Base-by-base conservation (phyloP, 768 basidiomycete species). In the Exsudoporus frostii region DNA sequence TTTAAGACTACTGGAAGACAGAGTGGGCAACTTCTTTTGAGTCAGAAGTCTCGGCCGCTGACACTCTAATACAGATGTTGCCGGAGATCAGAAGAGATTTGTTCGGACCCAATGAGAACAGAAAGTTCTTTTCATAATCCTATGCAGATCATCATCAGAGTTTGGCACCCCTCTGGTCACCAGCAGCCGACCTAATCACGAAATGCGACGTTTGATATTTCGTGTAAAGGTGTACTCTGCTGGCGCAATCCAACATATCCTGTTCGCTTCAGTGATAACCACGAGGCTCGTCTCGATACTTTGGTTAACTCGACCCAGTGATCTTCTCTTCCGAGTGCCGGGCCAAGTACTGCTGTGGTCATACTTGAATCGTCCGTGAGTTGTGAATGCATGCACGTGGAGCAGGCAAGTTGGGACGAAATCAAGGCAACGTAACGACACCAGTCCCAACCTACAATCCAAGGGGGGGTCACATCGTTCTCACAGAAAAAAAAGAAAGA, bases 1-100 rank as follows among this genome's bases (percentile, higher is more conserved):
- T 43, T 72, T 99, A 65, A 79, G 85, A 58, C 70, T 98, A 59
- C 74, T 99, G 37, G 94, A 98, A 73, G 92, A 97, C 66, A 80
- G 88, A 73, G 93, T 92, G 57, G 57, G 85, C 72, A 10, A 14
- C 27, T 27, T n/a, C 20, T n/a, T 17, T 30, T 39, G 5, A 25
- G n/a, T 14, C 11, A 48, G 17, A 7, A 3, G 38, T 34, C 30
- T 30, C 14, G 5, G 11, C 19, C 9, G 29, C 41, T 56, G 22
- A 65, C n/a, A 20, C n/a, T 33, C 20, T 45, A 20, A 25, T 20
- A n/a, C n/a, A 96, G 92, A 98, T 98, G 96, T 77, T 98, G 24
- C 96, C 96, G 2, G 94, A 97, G 74, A 92, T 98, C 61, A 78
- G 96, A 61, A 79, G 78, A 57, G 88, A 93, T 62, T 77, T 98